Conservation (phyloP, 164 flowering plant genomes). For the Vitis labrusca region DNA sequence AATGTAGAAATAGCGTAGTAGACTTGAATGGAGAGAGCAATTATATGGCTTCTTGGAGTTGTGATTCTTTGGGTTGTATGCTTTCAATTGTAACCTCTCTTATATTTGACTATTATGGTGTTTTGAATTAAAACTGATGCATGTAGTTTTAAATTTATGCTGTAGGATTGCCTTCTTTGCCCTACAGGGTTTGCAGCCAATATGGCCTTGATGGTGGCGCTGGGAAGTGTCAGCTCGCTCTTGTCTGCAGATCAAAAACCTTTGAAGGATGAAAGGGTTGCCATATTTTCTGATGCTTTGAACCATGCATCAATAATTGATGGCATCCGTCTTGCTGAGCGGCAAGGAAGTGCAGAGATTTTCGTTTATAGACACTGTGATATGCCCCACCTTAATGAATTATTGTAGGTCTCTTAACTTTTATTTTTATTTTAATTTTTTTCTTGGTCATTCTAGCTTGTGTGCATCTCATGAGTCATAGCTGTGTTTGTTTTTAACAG, state of each 20-base stretch:
- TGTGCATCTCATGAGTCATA: slow-evolving; percentile 5
- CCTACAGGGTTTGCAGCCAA: slow-evolving; percentile 97
- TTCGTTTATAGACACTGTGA: slow-evolving; percentile 86
- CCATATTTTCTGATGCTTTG: slow-evolving; percentile 88
- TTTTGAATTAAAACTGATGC: slow-evolving; percentile 14
- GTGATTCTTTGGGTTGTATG: too few species aligned
- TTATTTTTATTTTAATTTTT: slow-evolving; percentile 1
- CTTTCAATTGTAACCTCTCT: too few species aligned
- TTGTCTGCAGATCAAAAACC: slow-evolving; percentile 45
- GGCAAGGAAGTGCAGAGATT: slow-evolving; percentile 48
- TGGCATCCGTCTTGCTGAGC: slow-evolving; percentile 92
- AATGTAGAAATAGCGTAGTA: too few species aligned
- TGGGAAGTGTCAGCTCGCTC: slow-evolving; percentile 74
- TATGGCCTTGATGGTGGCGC: slow-evolving; percentile 81
- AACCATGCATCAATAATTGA: slow-evolving; percentile 97
- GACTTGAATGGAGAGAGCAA: too few species aligned
- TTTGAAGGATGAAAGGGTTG: slow-evolving; percentile 56
- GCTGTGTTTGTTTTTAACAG: slow-evolving; percentile 40
- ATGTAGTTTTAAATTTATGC: slow-evolving; percentile 27
- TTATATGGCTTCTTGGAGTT: too few species aligned
- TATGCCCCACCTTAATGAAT: slow-evolving; percentile 67
- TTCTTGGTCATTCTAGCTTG: slow-evolving; percentile 2
- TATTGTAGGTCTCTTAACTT: slow-evolving; percentile 55
- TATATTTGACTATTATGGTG: too few species aligned
- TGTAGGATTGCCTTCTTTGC: slow-evolving; percentile 96